Evolutionary conservation across 2,329 filamentous ascomycete genomes (phyloP).

Genomic region (Botrytis medusae): DNA sequence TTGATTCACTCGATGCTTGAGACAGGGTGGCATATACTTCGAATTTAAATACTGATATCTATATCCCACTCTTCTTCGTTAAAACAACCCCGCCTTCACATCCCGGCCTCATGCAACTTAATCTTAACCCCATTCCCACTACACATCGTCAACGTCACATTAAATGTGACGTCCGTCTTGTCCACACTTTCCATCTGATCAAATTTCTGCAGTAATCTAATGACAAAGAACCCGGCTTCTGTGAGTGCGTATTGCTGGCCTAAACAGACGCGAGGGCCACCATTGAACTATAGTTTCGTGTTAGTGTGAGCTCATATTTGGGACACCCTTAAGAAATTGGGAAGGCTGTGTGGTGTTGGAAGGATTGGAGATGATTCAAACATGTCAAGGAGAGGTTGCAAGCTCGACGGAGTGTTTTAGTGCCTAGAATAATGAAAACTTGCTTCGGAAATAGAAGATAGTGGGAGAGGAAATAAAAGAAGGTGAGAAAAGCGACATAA

Average conservation of each 20-base stretch:
- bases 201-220: conserved; percentile 37
- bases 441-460: background rate
- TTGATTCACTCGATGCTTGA: background rate
- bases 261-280: conserved; percentile 43
- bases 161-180: conserved; percentile 36
- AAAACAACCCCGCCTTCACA: background rate
- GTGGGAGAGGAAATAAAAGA: background rate
- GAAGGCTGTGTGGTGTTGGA: background rate
- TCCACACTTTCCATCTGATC: conserved; percentile 35
- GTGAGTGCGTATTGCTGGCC: conserved; percentile 44
- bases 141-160: conserved; percentile 34
- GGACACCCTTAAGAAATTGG: background rate
- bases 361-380: background rate
- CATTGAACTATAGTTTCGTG: conserved; percentile 38
- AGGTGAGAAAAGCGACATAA: background rate
- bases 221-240: conserved; percentile 41
- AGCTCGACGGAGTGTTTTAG: background rate
- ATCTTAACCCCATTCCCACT: conserved; percentile 42
- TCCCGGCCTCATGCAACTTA: conserved; percentile 22
- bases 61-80: background rate
- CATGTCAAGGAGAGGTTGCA: background rate
- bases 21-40: background rate
- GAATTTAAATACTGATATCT: background rate
- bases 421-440: background rate
- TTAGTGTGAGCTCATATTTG: background rate